Evolutionary conservation across 129 eudicot genomes (phyloP).

Genomic region (Pittosporum tobira): DNA sequence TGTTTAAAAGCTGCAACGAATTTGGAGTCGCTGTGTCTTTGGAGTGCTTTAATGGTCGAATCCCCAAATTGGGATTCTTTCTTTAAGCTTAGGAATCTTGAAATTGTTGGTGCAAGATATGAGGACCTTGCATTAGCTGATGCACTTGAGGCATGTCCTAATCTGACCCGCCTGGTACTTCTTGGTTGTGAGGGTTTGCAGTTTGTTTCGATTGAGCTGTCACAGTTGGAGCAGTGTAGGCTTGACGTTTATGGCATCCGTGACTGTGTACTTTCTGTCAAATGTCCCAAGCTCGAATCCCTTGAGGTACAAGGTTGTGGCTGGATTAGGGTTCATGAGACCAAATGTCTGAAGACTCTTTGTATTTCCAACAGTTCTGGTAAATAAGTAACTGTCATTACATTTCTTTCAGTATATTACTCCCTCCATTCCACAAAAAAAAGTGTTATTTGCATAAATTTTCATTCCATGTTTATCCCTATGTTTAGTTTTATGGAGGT

Average conservation of each 20-base stretch:
- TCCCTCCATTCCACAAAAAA: too few relatives aligned
- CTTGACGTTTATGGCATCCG: conserved; percentile 71
- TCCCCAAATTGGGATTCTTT: conserved; percentile 80
- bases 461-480: too few relatives aligned
- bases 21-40: conserved; percentile 64
- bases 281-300: conserved; percentile 52
- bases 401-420: not conserved
- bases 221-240: conserved; percentile 52
- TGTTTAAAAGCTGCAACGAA: conserved; percentile 53
- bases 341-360: conserved; percentile 50
- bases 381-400: conserved; percentile 13
- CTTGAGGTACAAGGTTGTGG: conserved; percentile 94
- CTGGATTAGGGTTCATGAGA: conserved; percentile 55
- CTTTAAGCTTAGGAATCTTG: conserved; percentile 48
- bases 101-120: conserved; percentile 73
- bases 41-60: conserved; percentile 68
- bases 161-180: conserved; percentile 46
- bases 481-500: too few relatives aligned
- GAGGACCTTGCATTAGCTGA: conserved; percentile 56
- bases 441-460: too few relatives aligned
- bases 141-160: conserved; percentile 66
- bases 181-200: conserved; percentile 86
- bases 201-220: conserved; percentile 51
- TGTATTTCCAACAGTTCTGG: conserved; percentile 69
- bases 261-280: conserved; percentile 44